These are phyloP conservation scores for Pyrus betulifolia DNA, from an alignment of 306 rosid species.

Conservation along the genomic window DNA sequence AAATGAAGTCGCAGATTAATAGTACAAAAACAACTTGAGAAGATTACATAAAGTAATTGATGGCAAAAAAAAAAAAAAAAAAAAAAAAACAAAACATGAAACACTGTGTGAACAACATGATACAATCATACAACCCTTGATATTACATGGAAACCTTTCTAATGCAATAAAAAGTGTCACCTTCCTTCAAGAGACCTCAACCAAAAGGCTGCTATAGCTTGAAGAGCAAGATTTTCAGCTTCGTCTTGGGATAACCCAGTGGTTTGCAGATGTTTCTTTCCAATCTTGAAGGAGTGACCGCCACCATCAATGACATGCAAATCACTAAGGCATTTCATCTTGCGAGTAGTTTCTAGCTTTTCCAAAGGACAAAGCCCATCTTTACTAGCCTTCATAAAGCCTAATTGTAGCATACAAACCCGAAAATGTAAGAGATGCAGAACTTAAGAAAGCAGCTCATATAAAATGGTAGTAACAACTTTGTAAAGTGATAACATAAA, in stretches of 20 bases:
- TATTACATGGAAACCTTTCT: background rate
- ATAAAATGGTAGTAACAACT: background rate
- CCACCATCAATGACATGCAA: slow-evolving; percentile 81
- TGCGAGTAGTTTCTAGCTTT: slow-evolving; percentile 56
- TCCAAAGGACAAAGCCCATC: slow-evolving; percentile 68
- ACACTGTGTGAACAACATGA: slow-evolving; percentile 1
- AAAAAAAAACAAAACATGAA: background rate
- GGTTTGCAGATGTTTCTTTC: slow-evolving; percentile 75
- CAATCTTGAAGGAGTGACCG: slow-evolving; percentile 86
- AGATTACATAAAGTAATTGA: background rate
- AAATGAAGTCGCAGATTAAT: background rate
- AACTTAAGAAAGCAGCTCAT: background rate
- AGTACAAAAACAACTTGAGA: slow-evolving; percentile 6
- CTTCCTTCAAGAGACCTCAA: slow-evolving; percentile 32
- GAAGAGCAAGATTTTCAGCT: slow-evolving; percentile 58
- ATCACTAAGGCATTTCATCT: slow-evolving; percentile 50
- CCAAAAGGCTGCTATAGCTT: slow-evolving; percentile 53
- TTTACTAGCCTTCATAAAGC: slow-evolving; percentile 64
- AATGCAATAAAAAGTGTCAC: background rate
- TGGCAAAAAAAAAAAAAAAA: background rate
- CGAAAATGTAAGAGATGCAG: slow-evolving; percentile 5
- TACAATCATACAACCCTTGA: slow-evolving; percentile 25
- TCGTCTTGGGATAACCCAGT: slow-evolving; percentile 47
- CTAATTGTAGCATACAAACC: background rate
- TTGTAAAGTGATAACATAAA: background rate